phyloP scores from a whole-genome alignment of 2,329 filamentous ascomycete species.

The Paecilomyces formosus region DNA sequence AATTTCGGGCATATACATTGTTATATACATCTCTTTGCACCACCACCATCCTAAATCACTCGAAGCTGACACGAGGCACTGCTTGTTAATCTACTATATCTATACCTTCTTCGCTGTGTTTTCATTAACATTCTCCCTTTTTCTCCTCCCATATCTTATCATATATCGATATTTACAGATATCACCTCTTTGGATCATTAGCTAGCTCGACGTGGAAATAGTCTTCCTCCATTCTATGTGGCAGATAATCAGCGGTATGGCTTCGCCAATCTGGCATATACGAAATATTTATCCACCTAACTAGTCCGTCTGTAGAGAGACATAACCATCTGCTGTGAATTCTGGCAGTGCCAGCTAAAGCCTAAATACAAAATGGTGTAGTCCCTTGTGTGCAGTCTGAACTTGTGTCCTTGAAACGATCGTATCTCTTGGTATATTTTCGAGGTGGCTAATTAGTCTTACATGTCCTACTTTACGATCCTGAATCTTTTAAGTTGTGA shows the following conservation, averaged over 20 bases:
- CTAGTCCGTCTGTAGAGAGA: too few species aligned
- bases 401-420: too few species aligned
- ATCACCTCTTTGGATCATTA: not conserved
- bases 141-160: not conserved
- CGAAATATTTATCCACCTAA: too few species aligned
- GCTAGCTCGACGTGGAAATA: not conserved
- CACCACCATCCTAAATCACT: not conserved
- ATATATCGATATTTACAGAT: not conserved
- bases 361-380: too few species aligned
- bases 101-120: not conserved
- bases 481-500: too few species aligned
- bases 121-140: too few species aligned
- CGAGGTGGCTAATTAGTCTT: too few species aligned
- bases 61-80: not conserved
- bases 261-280: not conserved
- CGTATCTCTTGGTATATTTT: too few species aligned
- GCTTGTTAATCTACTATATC: not conserved
- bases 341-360: too few species aligned
- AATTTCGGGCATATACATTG: not conserved
- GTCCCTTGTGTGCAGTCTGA: too few species aligned
- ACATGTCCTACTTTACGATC: too few species aligned
- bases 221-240: not conserved
- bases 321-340: too few species aligned
- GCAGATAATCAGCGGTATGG: not conserved
- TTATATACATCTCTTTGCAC: not conserved